These are phyloP conservation scores for Nannizzia gypsea DNA, from an alignment of 2,329 filamentous ascomycete genomes.

Conservation along the genomic window DNA sequence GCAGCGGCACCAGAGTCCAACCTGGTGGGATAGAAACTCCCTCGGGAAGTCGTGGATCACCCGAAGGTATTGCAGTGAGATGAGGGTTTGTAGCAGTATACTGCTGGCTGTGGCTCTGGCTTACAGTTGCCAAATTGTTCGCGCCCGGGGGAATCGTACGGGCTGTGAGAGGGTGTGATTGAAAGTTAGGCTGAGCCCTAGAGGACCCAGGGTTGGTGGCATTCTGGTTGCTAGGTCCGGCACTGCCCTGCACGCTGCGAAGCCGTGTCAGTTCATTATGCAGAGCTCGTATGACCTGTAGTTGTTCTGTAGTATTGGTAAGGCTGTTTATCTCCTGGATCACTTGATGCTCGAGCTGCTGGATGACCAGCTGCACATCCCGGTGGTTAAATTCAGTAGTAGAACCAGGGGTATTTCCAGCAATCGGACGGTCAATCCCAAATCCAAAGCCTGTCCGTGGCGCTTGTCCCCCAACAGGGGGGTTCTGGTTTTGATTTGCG, in stretches of 20 bases:
- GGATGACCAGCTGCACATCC: slow-evolving; percentile 47
- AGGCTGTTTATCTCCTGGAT: slow-evolving; percentile 54
- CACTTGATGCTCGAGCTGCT: slow-evolving; percentile 56
- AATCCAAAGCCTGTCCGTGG: slow-evolving; percentile 33
- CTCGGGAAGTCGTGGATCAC: slow-evolving; percentile 38
- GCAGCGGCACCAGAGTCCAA: slow-evolving; percentile 40
- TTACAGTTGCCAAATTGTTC: slow-evolving; percentile 13
- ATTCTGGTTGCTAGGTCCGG: slow-evolving; percentile 3
- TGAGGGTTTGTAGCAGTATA: slow-evolving; percentile 20
- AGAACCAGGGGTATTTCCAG: slow-evolving; percentile 5
- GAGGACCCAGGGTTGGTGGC: neutral
- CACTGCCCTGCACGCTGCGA: slow-evolving; percentile 38
- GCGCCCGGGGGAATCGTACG: slow-evolving; percentile 1
- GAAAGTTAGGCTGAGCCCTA: neutral
- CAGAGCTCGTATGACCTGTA: slow-evolving; percentile 56
- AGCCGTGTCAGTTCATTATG: slow-evolving; percentile 56
- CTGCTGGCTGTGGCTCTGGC: slow-evolving; percentile 23
- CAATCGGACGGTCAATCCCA: slow-evolving; percentile 26
- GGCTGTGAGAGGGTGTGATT: neutral
- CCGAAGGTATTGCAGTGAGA: slow-evolving; percentile 27
- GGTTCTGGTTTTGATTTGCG: neutral
- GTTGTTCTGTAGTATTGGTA: slow-evolving; percentile 53
- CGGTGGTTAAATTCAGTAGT: slow-evolving; percentile 16
- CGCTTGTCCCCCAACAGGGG: slow-evolving; percentile 15
- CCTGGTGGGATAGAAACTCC: slow-evolving; percentile 43